Base-by-base conservation (phyloP, 2,329 filamentous ascomycete genomes). In the Beauveria brongniartii region DNA sequence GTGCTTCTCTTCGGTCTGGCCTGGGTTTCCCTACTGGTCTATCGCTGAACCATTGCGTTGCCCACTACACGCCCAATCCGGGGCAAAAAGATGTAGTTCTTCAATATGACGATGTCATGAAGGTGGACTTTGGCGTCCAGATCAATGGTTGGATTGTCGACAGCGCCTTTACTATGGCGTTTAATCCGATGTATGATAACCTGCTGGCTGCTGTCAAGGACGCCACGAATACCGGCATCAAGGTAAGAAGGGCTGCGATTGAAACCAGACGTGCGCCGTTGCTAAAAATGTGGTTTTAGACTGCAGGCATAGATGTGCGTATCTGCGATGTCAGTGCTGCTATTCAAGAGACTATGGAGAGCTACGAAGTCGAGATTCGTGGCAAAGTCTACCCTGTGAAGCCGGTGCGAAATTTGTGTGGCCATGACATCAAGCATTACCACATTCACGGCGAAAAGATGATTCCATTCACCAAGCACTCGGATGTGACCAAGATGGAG, bases 401-500 rank as follows among this genome's bases (percentile, higher is more conserved):
- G 75, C 80, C 87, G 56, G 91, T 95, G 68, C 86, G 89, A 61
- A 92, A 91, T 74, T 79, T 95, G 61, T 91, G 88, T 70, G 91
- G 90, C 7, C 92, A 96, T 74, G 90, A 90, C 66, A 96, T 96
- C 68, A 80, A 88, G 46, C 91, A 85, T 62, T 93, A 92, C 76
- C 85, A 84, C 68, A 96, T 96, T 68, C 92, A 96, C 73, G 91
- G 91, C 59, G 87, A 84, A 67, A 96, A 96, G 80, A 91, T 88
- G 67, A 90, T 96, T 52, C 92, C 92, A 0, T 95, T 96, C 68
- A 89, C 95, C 66, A 95, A 93, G 78, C 86, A 86, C 62, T 81
- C 80, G 55, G 89, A 94, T 67, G 84, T 87, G 70, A 94, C 90
- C 44, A 95, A 95, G 80, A 96, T 96, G 92, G 92, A 96, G 75